Percentiles rank a stretch among this genome's conserved stretches.
Evolutionary conservation across 495 filamentous ascomycete species (phyloP).

Genomic region (Penicillium coprophilum): DNA sequence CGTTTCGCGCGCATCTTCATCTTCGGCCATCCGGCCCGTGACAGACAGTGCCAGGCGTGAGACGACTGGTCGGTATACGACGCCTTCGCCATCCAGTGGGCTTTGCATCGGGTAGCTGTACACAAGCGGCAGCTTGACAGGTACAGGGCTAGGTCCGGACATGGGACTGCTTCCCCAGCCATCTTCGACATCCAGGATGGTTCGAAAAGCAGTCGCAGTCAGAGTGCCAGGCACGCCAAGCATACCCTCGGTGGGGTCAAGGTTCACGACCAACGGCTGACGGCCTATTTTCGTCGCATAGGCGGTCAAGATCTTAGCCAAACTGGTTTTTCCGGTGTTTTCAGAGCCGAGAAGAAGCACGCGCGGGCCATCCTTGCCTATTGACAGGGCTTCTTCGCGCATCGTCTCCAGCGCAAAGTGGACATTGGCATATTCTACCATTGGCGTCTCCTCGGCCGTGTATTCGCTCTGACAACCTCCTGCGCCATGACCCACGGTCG

Average conservation of each 20-base stretch:
- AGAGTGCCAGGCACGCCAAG: conserved; percentile 81
- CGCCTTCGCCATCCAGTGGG: conserved; percentile 68
- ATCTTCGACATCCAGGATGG: conserved; percentile 84
- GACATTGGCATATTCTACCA: conserved; percentile 78
- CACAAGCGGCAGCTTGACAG: conserved; percentile 89
- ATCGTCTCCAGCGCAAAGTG: conserved; percentile 79
- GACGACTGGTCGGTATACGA: conserved; percentile 69
- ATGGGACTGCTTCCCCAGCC: conserved; percentile 91
- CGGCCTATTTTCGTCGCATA: conserved; percentile 76
- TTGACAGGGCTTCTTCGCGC: conserved; percentile 51
- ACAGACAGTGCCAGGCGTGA: conserved; percentile 78
- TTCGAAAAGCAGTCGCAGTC: conserved; percentile 77
- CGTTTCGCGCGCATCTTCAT: conserved; percentile 62
- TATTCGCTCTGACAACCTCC: conserved; percentile 68
- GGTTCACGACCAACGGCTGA: conserved; percentile 80
- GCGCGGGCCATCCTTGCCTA: conserved; percentile 65
- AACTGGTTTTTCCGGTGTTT: conserved; percentile 79
- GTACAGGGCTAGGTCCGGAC: conserved; percentile 80
- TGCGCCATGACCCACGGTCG: conserved; percentile 34
- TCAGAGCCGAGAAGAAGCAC: conserved; percentile 83
- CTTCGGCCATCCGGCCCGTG: conserved; percentile 75
- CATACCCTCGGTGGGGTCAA: conserved; percentile 84
- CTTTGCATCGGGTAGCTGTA: conserved; percentile 80
- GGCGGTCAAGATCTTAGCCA: conserved; percentile 76
- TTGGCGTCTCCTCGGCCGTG: conserved; percentile 79